These are phyloP conservation scores for Nakaseomyces glabratus DNA, from an alignment of 1,139 yeast genomes.

Conservation along the genomic window DNA sequence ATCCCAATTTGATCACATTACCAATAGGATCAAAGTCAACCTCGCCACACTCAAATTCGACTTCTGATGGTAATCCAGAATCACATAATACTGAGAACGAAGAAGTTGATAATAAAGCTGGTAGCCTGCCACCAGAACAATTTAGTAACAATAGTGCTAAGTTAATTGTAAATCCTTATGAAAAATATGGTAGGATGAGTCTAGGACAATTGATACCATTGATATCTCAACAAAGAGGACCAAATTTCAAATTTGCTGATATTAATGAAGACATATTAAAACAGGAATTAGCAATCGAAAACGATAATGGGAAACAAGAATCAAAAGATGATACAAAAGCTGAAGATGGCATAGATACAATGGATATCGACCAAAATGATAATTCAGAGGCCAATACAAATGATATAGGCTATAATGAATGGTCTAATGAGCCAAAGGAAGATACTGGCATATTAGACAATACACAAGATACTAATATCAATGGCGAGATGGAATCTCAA, in stretches of 20 bases:
- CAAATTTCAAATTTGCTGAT: conserved; percentile 27
- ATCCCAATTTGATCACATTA: conserved; percentile 24
- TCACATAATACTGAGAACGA: background rate
- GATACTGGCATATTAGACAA: conserved; percentile 8
- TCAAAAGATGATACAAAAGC: conserved; percentile 10
- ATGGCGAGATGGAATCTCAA: conserved; percentile 10
- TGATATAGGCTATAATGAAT: background rate
- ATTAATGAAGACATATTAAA: conserved; percentile 50
- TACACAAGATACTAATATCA: conserved; percentile 11
- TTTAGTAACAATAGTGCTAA: conserved; percentile 11
- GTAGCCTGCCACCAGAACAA: conserved; percentile 4
- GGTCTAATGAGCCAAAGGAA: conserved; percentile 10
- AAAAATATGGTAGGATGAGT: conserved; percentile 27
- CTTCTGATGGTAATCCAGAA: background rate
- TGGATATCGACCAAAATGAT: conserved; percentile 11
- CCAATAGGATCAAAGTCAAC: conserved; percentile 9
- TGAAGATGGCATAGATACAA: conserved; percentile 8
- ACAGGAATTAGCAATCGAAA: conserved; percentile 32
- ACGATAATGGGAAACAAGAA: conserved; percentile 15
- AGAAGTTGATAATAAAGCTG: background rate
- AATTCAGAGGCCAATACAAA: conserved; percentile 2
- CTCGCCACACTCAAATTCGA: conserved; percentile 4
- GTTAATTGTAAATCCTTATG: conserved; percentile 28
- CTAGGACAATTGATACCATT: conserved; percentile 27
- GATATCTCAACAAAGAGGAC: conserved; percentile 25